Percentiles rank a stretch among this genome's conserved stretches.
Conservation (phyloP, 768 basidiomycete genomes). For the Suillus tomentosus region DNA sequence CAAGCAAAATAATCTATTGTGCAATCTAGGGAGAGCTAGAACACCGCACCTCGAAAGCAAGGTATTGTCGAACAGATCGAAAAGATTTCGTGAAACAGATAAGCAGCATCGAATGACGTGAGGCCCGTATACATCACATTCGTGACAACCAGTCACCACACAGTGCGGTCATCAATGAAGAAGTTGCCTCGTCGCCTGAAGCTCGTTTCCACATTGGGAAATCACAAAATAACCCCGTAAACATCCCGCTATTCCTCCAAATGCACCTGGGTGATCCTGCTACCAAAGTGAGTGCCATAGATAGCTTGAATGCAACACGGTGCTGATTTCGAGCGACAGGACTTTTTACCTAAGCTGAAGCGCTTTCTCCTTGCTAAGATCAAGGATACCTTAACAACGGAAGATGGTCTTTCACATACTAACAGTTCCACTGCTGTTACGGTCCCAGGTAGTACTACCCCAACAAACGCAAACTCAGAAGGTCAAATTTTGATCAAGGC, state of each 20-base stretch:
- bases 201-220: conserved; percentile 24
- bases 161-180: background rate
- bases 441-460: too few species aligned
- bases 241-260: conserved; percentile 10
- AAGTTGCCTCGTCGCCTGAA: background rate
- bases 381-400: conserved; percentile 10
- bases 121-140: conserved; percentile 9
- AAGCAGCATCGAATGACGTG: background rate
- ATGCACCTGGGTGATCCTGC: conserved; percentile 29
- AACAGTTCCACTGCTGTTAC: too few species aligned
- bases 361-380: conserved; percentile 16
- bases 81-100: conserved; percentile 7
- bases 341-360: conserved; percentile 13
- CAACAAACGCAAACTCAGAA: background rate
- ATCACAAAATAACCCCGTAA: conserved; percentile 3
- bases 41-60: conserved; percentile 14
- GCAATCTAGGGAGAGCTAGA: conserved; percentile 20
- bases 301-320: background rate
- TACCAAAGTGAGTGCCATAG: conserved; percentile 10
- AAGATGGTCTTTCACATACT: conserved; percentile 13
- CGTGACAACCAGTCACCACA: background rate
- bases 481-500: background rate
- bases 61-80: conserved; percentile 11
- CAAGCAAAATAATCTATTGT: too few species aligned
- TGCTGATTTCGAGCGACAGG: conserved; percentile 5